These are phyloP conservation scores for Penicillium sp. DNA, from an alignment of 2,329 filamentous ascomycete genomes.

Conservation along the genomic window DNA sequence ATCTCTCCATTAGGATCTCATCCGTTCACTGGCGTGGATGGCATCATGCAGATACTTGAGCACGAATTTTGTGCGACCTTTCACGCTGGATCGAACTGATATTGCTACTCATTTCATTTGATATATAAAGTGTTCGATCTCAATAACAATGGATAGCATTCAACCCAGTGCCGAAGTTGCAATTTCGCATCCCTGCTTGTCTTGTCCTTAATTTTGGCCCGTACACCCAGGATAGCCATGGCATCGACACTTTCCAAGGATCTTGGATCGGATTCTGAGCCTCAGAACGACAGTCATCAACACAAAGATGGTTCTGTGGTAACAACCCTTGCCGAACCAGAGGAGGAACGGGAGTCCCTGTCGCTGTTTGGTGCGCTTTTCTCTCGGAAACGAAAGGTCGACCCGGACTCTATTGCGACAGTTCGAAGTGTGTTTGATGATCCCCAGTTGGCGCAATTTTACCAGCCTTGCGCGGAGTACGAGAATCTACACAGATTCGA, in stretches of 20 bases:
- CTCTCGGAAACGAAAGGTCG: conserved; percentile 5
- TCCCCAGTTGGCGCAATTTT: conserved; percentile 37
- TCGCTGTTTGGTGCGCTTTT: conserved; percentile 29
- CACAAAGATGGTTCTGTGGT: not conserved
- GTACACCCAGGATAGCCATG: not conserved
- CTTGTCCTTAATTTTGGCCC: not conserved
- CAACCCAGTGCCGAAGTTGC: not conserved
- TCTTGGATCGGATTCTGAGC: not conserved
- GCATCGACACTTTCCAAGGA: not conserved
- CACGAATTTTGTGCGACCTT: not conserved
- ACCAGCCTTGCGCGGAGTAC: conserved; percentile 29
- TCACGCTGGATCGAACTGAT: not conserved
- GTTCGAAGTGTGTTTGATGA: conserved; percentile 45
- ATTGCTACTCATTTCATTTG: not conserved
- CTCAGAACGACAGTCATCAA: not conserved
- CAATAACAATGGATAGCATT: not conserved
- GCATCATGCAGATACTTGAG: not conserved
- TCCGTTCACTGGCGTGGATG: not conserved
- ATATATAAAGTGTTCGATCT: not conserved
- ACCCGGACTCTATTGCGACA: conserved; percentile 24
- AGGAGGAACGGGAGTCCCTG: not conserved
- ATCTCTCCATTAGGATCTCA: not conserved
- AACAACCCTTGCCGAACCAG: conserved; percentile 6
- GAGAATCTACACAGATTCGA: conserved; percentile 43
- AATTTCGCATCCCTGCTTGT: not conserved